A percentile compares a stretch with the other conserved stretches of the same genome.
phyloP scores from a whole-genome alignment of 2,329 filamentous ascomycete species.

The Scytalidium sp. region DNA sequence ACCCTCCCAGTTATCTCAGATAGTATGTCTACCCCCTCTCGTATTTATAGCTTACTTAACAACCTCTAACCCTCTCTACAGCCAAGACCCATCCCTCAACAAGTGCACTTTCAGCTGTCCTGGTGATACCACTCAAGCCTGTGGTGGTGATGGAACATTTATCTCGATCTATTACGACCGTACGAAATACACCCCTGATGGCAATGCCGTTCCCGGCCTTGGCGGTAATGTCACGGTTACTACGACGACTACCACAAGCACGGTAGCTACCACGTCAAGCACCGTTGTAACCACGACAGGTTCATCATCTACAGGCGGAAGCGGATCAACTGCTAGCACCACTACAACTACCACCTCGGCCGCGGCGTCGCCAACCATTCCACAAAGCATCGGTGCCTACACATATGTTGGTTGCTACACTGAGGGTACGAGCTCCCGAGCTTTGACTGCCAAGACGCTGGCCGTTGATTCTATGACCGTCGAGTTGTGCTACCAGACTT shows the following conservation, averaged over 20 bases:
- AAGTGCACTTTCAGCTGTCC: constrained; percentile 27
- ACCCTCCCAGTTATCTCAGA: constrained; percentile 15
- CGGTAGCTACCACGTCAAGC: constrained; percentile 3
- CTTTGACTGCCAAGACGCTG: constrained; percentile 15
- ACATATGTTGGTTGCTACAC: constrained; percentile 31
- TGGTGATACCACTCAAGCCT: constrained; percentile 26
- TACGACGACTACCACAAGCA: constrained; percentile 5
- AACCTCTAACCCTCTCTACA: constrained; percentile 8
- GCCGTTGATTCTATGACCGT: constrained; percentile 20
- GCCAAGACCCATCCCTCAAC: constrained; percentile 20
- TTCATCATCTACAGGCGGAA: background rate
- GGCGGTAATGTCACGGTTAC: constrained; percentile 2
- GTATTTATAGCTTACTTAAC: background rate
- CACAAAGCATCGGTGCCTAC: constrained; percentile 21
- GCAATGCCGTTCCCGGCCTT: constrained; percentile 15
- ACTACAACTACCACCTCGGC: constrained; percentile 5
- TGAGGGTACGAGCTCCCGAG: constrained; percentile 23
- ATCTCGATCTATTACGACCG: constrained; percentile 31
- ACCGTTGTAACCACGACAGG: background rate
- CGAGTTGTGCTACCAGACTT: constrained; percentile 25
- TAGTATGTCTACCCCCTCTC: constrained; percentile 14
- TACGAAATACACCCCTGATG: constrained; percentile 21
- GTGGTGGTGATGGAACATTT: constrained; percentile 29
- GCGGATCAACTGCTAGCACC: background rate
- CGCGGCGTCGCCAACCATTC: constrained; percentile 12